Base-by-base conservation (phyloP, 2,329 filamentous ascomycete species). In the Westerdykella aurantiaca region DNA sequence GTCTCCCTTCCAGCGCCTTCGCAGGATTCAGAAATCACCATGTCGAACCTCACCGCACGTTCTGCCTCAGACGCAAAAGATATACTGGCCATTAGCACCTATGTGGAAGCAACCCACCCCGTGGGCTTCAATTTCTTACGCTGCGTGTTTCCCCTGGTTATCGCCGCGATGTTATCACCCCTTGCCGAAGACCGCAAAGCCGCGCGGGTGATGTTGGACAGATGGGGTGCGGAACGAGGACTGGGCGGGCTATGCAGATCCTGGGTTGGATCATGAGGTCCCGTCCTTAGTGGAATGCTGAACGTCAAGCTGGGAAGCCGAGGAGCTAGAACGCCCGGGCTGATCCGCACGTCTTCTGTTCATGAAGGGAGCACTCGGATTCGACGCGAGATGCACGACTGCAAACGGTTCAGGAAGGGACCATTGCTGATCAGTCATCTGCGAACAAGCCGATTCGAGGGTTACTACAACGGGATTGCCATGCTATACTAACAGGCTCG, bases 81-180 rank as follows among this genome's bases (percentile, higher is more conserved):
- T 4, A 48, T 60, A 14, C 35, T 60, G 3, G 31, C 50, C 4
- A 52, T 48, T n/a, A 41, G 47, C 5, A 31, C 22, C 10, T 49
- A 44, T 33, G 25, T 61, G 14, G 58, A 60, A 37, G 54, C 47
- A 11, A 53, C 48, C 2, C 52, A 55, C 23, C 51, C 56, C 0
- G 47, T 59, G 6, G 57, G 58, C 0, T 60, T 60, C 22, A 56
- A 60, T 21, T 54, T 61, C 17, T 50, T 63, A 35, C 49, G 58
- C 1, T 53, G 48, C 18, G 50, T 62, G 2, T 52, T 56, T 9
- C 60, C 60, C 0, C 37, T 65, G 1, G 51, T 62, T 0, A 49
- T 57, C 4, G 58, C 61, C 0, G 52, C 41, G 2, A 51, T 46
- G 5, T 34, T 58, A 10, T 56, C 51, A 1, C 60, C 61, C 2